Evolutionary conservation across 352 stramenopile genomes (phyloP).

Genomic region (Bremia lactucae): DNA sequence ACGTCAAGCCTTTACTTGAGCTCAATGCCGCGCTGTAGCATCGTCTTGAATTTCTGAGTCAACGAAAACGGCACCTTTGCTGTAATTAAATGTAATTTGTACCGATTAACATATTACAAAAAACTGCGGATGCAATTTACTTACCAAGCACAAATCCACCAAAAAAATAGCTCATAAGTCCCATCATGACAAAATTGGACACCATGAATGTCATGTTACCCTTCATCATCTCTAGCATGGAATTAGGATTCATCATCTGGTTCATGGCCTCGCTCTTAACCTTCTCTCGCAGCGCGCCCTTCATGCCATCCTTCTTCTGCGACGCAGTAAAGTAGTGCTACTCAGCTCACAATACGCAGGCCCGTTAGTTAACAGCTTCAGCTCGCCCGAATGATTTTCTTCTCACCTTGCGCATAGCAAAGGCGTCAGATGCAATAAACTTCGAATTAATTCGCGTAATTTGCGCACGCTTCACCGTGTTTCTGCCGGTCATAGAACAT

Average conservation of each 20-base stretch:
- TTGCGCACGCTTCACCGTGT: constrained; percentile 76
- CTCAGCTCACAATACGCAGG: background rate
- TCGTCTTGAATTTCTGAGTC: constrained; percentile 96
- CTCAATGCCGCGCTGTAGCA: constrained; percentile 95
- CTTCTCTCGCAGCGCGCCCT: constrained; percentile 78
- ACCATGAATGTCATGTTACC: constrained; percentile 98
- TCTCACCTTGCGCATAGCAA: constrained; percentile 81
- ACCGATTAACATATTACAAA: too few species aligned
- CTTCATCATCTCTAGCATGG: constrained; percentile 98
- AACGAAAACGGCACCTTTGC: constrained; percentile 97
- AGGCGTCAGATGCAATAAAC: constrained; percentile 76
- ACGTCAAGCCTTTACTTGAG: constrained; percentile 50
- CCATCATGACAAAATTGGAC: constrained; percentile 99
- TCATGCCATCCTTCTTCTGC: constrained; percentile 82
- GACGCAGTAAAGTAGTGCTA: constrained; percentile 83
- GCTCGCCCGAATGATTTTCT: background rate
- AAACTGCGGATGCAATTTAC: constrained; percentile 2
- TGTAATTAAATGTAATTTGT: too few species aligned
- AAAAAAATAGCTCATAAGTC: constrained; percentile 98
- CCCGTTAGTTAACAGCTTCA: background rate
- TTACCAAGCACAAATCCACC: constrained; percentile 92
- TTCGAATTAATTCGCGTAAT: constrained; percentile 84
- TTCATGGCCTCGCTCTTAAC: constrained; percentile 85
- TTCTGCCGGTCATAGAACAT: constrained; percentile 28
- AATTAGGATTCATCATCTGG: constrained; percentile 92